Base-by-base conservation (phyloP, 129 eudicot genomes). In the Centrapalus pauciflorus region DNA sequence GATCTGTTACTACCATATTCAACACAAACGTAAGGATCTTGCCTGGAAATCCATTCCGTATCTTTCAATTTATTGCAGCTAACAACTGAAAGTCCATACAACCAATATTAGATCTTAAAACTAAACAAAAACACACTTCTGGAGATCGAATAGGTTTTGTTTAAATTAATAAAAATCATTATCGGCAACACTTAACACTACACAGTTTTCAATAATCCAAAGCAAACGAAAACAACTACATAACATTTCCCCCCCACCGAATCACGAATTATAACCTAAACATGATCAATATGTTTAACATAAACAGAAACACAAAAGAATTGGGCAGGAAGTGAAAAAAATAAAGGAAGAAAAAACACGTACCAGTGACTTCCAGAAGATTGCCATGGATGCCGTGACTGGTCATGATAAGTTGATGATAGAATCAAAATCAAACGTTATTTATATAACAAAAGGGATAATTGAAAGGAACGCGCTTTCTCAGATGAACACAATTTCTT, bases 21-120 rank as follows among this genome's bases (percentile, higher is more conserved):
- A 27, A 94, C 75, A 71, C 92, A 86, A 74, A 89, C 96, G 40
- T 89, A 94, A 0, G 99, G 99, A 85, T 89, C 96, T 84, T 94
- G 99, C 75, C 99, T 78, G 26, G 96, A 94, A 29, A 94, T 76
- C 99, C 99, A 94, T 66, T 94, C 99, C 0, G 99, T 94, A 58
- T 94, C 86, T 72, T 86, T 94, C 88, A 94, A 66, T 58, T 87
- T 94, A 9, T 35, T 75, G 34, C 99, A 86, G 32, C 83, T 82
- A 52, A 94, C 95, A 59, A 94, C 97, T 94, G 75, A 23, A 55
- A 66, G 11, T 60, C 10, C 34, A 49, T 46, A 65, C 21, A 66
- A 21, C 45, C 60, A 29, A 27, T 23, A 66, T 38, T 38, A 24
- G 43, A 45, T 57, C 72, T 59, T 4, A 51, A 19, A 30, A 19